Base-by-base conservation (phyloP, 371 early-diverging fungal species). In the Circinella umbellata region DNA sequence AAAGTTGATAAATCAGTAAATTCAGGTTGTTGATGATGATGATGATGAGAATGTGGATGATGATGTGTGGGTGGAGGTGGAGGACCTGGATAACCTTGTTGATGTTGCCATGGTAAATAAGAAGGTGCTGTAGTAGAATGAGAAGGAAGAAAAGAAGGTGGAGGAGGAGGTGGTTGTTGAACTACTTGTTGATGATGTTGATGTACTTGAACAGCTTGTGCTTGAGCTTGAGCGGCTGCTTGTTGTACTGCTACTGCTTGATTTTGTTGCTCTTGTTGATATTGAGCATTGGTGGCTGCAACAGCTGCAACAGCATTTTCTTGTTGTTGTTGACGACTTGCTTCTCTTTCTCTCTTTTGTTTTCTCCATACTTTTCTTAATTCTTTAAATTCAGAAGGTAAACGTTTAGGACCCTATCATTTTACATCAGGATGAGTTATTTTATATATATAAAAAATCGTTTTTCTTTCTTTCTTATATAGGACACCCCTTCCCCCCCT, bases 341-440 rank as follows among this genome's bases (percentile, higher is more conserved):
- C 67, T 60, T 67, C 67, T 34, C 67, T 57, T 20, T 64, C 64
- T 48, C 72, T 66, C 62, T 77, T 77, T 62, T 74, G 73, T 61
- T 68, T 74, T 55, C 77, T 67, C 77, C 77, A 77, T 55, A 69
- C 65, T 61, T 77, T 77, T 34, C 77, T 69, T 53, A 77, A 54
- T 53, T 77, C 77, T 66, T 77, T 77, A 54, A 77, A 77, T 73
- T 77, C 77, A 54, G 70, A 49, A 34, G 77, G 77, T 57, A 72
- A 70, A 55, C 77, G 69, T 66, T 77, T 77, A 15, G 72, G 72
- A 20, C 77, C 77, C 77, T 68, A 62, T 39, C 10, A 67, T 9
- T 51, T 49, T 49, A 49, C 13, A 49, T 8, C 49, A 15, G 9
- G 54, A 34, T 27, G 42, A 66, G 35, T 46, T n/a, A 42, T 34